Percentiles rank a stretch among this genome's conserved stretches.
phyloP scores from a whole-genome alignment of 352 stramenopile genomes.

The Phytopythium helicoides region DNA sequence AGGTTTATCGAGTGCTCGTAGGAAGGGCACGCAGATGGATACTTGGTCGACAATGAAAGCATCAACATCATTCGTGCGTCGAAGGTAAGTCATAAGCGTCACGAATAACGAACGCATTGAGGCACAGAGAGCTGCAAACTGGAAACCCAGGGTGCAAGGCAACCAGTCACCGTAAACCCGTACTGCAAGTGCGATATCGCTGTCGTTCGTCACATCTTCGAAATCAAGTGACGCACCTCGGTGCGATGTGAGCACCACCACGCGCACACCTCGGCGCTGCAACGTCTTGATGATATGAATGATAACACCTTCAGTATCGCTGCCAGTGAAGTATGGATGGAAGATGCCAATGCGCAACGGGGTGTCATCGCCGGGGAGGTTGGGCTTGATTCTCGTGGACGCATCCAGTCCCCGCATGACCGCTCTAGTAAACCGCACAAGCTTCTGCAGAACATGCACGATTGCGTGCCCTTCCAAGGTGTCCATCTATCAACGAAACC shows the following conservation, averaged over 20 bases:
- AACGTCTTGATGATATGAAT: slow-evolving; percentile 78
- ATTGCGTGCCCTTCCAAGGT: too few species aligned
- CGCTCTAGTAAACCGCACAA: too few species aligned
- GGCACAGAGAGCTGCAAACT: slow-evolving; percentile 92
- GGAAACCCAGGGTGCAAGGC: slow-evolving; percentile 86
- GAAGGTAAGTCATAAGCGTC: slow-evolving; percentile 52
- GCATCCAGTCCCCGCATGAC: too few species aligned
- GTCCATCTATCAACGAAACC: too few species aligned
- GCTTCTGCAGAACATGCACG: too few species aligned
- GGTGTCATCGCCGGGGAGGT: too few species aligned
- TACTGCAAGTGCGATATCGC: slow-evolving; percentile 73
- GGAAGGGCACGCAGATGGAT: slow-evolving; percentile 73
- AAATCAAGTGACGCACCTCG: slow-evolving; percentile 96
- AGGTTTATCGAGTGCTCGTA: slow-evolving; percentile 68
- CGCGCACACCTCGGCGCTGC: slow-evolving; percentile 75
- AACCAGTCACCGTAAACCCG: slow-evolving; percentile 94
- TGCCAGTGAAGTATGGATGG: too few species aligned
- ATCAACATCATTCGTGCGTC: slow-evolving; percentile 49
- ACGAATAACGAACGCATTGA: slow-evolving; percentile 94
- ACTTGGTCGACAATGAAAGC: slow-evolving; percentile 84
- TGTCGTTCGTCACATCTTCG: slow-evolving; percentile 85
- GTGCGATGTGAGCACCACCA: slow-evolving; percentile 96
- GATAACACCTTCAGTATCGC: too few species aligned
- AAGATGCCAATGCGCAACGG: too few species aligned
- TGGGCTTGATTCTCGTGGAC: too few species aligned